Percentiles rank a stretch among this genome's conserved stretches.
phyloP scores from a whole-genome alignment of 768 basidiomycete species.

The Lentinula guzmanii region DNA sequence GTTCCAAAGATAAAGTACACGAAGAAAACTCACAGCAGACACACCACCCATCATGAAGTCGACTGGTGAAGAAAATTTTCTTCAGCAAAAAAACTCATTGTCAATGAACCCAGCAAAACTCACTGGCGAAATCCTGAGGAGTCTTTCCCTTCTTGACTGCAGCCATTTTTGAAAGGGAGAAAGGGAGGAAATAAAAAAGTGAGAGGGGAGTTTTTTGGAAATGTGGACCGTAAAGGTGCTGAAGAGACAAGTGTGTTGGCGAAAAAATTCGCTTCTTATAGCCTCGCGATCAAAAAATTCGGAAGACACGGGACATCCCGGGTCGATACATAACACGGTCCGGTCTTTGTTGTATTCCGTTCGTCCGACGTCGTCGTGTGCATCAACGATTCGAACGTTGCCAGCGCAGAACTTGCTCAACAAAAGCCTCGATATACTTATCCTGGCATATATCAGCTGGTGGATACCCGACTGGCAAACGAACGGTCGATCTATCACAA shows the following conservation, averaged over 20 bases:
- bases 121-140: constrained; percentile 68
- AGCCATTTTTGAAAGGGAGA: not conserved
- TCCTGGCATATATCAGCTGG: too few species aligned
- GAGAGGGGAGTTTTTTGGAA: constrained; percentile 4
- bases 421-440: not conserved
- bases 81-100: not conserved
- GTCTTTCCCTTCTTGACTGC: constrained; percentile 42
- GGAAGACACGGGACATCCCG: not conserved
- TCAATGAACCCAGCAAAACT: constrained; percentile 14
- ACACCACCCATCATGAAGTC: constrained; percentile 77
- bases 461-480: too few species aligned
- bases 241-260: not conserved
- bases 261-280: not conserved
- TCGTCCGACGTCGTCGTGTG: not conserved
- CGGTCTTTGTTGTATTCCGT: too few species aligned
- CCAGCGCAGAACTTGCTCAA: not conserved
- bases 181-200: not conserved
- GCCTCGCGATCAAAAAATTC: not conserved
- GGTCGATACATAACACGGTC: not conserved
- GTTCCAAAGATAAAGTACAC: not conserved
- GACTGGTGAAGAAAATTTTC: constrained; percentile 27
- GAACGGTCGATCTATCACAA: too few species aligned
- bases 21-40: constrained; percentile 43
- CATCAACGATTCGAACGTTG: not conserved
- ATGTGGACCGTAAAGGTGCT: not conserved